These are phyloP conservation scores for Symbiodinium natans DNA, from an alignment of 73 alveolate species.

Conservation along the genomic window DNA sequence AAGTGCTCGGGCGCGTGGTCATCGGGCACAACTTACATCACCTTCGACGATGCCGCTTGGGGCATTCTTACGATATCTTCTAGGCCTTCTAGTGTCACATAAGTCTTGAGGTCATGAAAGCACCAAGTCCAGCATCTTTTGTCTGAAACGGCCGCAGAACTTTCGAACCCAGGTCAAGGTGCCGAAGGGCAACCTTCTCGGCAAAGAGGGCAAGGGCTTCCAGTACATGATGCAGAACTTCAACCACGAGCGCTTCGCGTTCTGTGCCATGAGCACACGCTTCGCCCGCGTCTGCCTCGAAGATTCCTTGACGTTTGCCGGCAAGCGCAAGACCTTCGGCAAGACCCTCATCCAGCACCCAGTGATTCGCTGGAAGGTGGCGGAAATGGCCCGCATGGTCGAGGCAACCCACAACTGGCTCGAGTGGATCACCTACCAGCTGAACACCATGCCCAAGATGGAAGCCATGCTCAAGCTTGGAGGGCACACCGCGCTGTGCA, in stretches of 20 bases:
- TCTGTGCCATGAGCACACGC: slow-evolving; percentile 66
- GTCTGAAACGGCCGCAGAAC: not conserved
- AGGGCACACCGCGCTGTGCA: slow-evolving; percentile 67
- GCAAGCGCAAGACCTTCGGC: slow-evolving; percentile 85
- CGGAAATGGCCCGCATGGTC: slow-evolving; percentile 57
- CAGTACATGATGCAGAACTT: slow-evolving; percentile 84
- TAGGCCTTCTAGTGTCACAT: too few species aligned
- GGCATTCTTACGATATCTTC: too few species aligned
- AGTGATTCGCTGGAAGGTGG: slow-evolving; percentile 78
- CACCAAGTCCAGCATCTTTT: too few species aligned
- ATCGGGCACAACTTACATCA: slow-evolving; percentile 74
- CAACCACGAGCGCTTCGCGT: slow-evolving; percentile 72
- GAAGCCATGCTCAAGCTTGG: slow-evolving; percentile 63
- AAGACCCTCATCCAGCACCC: slow-evolving; percentile 72
- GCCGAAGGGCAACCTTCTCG: slow-evolving; percentile 64
- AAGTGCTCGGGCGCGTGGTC: slow-evolving; percentile 82
- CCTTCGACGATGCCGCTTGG: slow-evolving; percentile 85
- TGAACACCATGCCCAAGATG: slow-evolving; percentile 62
- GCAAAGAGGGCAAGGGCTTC: slow-evolving; percentile 81
- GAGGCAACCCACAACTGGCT: slow-evolving; percentile 58
- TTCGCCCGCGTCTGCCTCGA: slow-evolving; percentile 79
- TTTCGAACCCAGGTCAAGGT: slow-evolving; percentile 19
- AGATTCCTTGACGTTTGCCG: slow-evolving; percentile 45
- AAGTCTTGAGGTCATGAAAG: too few species aligned
- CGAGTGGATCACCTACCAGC: slow-evolving; percentile 79